phyloP scores from a whole-genome alignment of 2,329 filamentous ascomycete genomes.

The Ophiostoma piceae region DNA sequence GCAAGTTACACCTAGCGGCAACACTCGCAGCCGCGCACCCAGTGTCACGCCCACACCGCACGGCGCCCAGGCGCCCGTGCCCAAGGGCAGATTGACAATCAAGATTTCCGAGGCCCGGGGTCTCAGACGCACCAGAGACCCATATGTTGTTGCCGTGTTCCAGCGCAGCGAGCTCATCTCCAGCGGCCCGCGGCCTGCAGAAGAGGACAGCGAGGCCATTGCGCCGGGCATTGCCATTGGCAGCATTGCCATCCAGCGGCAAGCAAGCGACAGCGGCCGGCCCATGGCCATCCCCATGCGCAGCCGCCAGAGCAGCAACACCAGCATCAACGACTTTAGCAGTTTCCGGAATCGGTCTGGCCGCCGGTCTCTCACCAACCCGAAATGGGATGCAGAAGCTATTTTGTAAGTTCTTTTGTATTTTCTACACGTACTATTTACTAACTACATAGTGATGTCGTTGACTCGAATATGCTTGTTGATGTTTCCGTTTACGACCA shows the following conservation, averaged over 20 bases:
- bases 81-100: constrained; percentile 84
- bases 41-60: constrained; percentile 46
- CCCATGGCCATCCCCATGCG: constrained; percentile 95
- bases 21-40: constrained; percentile 44
- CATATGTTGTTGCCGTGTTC: constrained; percentile 94
- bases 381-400: constrained; percentile 93
- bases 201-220: constrained; percentile 53
- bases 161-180: constrained; percentile 96
- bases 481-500: constrained; percentile 93
- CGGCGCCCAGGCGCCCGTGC: constrained; percentile 61
- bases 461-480: constrained; percentile 82
- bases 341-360: constrained; percentile 56
- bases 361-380: constrained; percentile 64
- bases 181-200: constrained; percentile 63
- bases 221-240: constrained; percentile 41
- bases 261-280: constrained; percentile 74
- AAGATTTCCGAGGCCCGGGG: constrained; percentile 82
- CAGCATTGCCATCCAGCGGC: constrained; percentile 55
- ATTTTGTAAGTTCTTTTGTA: constrained; percentile 67
- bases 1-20: constrained; percentile 25
- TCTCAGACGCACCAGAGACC: constrained; percentile 74
- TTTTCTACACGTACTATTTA: background rate
- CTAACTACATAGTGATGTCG: constrained; percentile 65
- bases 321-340: constrained; percentile 66
- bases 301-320: constrained; percentile 94